Percentiles rank a stretch among this genome's conserved stretches.
These are phyloP conservation scores for Closterium sp. DNA, from an alignment of 139 green algal genomes.

Conservation along the genomic window DNA sequence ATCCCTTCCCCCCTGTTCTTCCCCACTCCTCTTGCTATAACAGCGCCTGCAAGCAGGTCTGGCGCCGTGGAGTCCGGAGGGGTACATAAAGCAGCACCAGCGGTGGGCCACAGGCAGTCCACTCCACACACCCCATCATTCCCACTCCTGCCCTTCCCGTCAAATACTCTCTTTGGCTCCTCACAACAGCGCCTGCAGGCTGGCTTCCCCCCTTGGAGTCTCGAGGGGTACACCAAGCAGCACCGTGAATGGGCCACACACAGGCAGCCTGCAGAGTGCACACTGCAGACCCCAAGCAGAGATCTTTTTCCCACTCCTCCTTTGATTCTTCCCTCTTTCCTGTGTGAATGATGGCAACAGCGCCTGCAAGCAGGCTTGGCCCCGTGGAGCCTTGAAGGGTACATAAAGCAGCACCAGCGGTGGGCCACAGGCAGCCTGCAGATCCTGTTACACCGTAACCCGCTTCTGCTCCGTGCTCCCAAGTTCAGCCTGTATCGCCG, in stretches of 20 bases:
- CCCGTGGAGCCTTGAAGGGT: conserved; percentile 34
- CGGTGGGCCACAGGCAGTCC: conserved; percentile 12
- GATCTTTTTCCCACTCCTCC: no score
- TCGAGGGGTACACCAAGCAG: conserved; percentile 52
- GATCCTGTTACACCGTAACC: conserved; percentile 47
- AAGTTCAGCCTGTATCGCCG: conserved; percentile 33
- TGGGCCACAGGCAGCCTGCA: conserved; percentile 45
- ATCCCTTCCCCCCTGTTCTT: no score
- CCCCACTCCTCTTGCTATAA: no score
- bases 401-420: conserved; percentile 56
- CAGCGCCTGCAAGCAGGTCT: conserved; percentile 34
- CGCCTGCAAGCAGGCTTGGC: conserved; percentile 23
- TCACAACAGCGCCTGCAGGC: conserved; percentile 16
- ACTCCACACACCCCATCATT: background rate
- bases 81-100: conserved; percentile 54
- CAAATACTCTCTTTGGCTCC: background rate
- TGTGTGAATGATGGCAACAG: no score
- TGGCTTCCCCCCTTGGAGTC: conserved; percentile 29
- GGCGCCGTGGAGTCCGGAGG: conserved; percentile 31
- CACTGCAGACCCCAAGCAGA: no score
- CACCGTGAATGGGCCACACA: conserved; percentile 36
- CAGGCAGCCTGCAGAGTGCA: conserved; percentile 42
- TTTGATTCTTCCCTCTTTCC: no score
- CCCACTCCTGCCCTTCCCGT: background rate
- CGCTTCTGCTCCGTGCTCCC: conserved; percentile 8